Base-by-base conservation (phyloP, 176 grass and related monocot genomes). In the Secale cereale region DNA sequence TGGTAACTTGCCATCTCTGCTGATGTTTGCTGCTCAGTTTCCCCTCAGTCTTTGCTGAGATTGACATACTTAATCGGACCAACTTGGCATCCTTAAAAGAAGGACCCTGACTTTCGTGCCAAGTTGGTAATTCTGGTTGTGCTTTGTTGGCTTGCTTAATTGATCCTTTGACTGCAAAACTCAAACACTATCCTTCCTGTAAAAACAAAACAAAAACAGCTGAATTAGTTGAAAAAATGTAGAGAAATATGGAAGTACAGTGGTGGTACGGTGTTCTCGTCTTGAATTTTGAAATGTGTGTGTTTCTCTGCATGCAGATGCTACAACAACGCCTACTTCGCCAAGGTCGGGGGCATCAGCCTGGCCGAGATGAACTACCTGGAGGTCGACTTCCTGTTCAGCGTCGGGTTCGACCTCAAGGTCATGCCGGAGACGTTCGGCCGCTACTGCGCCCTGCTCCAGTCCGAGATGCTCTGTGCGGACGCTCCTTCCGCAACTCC, bases 331-430 rank as follows among this genome's bases (percentile, higher is more conserved):
- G 80, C 81, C 0, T 82, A 76, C 72, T 90, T 92, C 76, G 92
- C 92, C 66, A 92, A 77, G 79, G 83, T 91, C 45, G 92, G 89
- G 7, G 86, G 89, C 59, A 88, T 94, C 79, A 83, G 87, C 78
- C 54, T 92, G 78, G 59, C 30, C 85, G 90, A 89, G 83, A 91
- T 94, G 90, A 94, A 90, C 89, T 82, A 90, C 50, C 77, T 94
- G 43, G 90, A 94, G 86, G 81, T 87, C 31, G 87, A 92, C 37
- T 94, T 94, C 80, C 75, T 92, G 32, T 85, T 87, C 52, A 78
- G 81, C 83, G 48, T 92, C 40, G 84, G 84, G 10, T 94, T 85
- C 72, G 82, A 92, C 69, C 84, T 94, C 5, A 86, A 86, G 52
- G 92, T 94, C 46, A 61, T 78, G 74, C 82, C 89, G n/a, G 70